Conservation (phyloP, 2,329 filamentous ascomycete genomes). For the Trichoderma lentiforme region DNA sequence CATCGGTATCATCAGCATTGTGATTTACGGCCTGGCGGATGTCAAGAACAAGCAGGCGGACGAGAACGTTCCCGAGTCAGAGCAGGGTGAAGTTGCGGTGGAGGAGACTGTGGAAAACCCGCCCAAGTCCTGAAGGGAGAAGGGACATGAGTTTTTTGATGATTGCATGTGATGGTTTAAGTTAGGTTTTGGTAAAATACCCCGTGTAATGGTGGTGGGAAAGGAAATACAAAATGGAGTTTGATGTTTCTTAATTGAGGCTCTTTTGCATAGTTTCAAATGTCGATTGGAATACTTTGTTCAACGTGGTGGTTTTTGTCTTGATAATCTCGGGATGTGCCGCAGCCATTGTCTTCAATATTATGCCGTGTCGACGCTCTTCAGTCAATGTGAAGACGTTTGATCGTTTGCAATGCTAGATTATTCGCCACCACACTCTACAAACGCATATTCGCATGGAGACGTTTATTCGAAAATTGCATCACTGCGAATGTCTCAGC, state of each 20-base stretch:
- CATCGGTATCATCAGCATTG: conserved; percentile 8
- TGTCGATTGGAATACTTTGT: background rate
- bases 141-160: background rate
- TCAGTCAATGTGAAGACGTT: background rate
- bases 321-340: background rate
- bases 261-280: background rate
- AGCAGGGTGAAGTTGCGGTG: background rate
- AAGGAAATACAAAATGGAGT: background rate
- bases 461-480: background rate
- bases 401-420: background rate
- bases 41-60: conserved; percentile 6
- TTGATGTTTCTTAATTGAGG: background rate
- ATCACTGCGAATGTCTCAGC: background rate
- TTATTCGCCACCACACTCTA: background rate
- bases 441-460: background rate
- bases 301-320: background rate
- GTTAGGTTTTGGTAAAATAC: conserved; percentile 9
- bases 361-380: background rate
- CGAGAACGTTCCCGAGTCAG: background rate
- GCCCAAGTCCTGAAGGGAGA: background rate
- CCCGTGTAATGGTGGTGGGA: background rate
- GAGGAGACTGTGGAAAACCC: conserved; percentile 2
- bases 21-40: conserved; percentile 11
- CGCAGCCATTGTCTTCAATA: background rate
- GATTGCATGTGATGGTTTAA: conserved; percentile 1